Conservation (phyloP, 371 early-diverging fungal species). For the Entomophthora muscae region DNA sequence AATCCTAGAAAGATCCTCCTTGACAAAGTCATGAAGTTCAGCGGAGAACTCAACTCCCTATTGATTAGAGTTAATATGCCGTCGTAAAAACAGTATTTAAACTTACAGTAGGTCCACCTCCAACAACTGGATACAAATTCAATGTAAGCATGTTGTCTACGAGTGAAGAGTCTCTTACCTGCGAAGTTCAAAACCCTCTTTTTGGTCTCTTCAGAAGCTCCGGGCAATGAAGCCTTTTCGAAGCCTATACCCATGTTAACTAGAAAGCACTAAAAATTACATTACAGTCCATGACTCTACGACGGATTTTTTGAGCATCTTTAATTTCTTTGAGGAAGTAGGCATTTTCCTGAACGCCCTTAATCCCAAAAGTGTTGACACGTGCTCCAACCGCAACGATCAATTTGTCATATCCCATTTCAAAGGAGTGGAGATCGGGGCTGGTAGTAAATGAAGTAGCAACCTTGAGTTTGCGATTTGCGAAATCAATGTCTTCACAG, state of each 20-base stretch:
- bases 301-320: slow-evolving; percentile 53
- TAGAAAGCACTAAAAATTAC: slow-evolving; percentile 6
- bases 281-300: slow-evolving; percentile 46
- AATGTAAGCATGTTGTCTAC: not conserved
- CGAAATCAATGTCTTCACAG: not conserved
- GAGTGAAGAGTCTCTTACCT: slow-evolving; percentile 14
- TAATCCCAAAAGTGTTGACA: slow-evolving; percentile 62
- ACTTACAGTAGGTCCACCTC: slow-evolving; percentile 53
- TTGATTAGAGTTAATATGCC: not conserved
- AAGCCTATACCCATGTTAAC: slow-evolving; percentile 27
- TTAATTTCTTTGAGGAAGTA: slow-evolving; percentile 50
- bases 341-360: slow-evolving; percentile 58
- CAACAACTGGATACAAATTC: slow-evolving; percentile 32
- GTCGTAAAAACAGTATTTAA: not conserved
- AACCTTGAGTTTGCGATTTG: slow-evolving; percentile 13
- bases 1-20: slow-evolving; percentile 45
- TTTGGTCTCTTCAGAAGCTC: slow-evolving; percentile 35
- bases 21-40: slow-evolving; percentile 58
- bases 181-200: slow-evolving; percentile 65
- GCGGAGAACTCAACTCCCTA: slow-evolving; percentile 56
- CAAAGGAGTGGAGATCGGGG: slow-evolving; percentile 14
- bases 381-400: slow-evolving; percentile 68
- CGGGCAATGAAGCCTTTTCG: slow-evolving; percentile 57
- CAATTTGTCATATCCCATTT: slow-evolving; percentile 50
- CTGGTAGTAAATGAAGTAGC: slow-evolving; percentile 20